Base-by-base conservation (phyloP, 805 yeast species). In the Lipomyces mesembrius region DNA sequence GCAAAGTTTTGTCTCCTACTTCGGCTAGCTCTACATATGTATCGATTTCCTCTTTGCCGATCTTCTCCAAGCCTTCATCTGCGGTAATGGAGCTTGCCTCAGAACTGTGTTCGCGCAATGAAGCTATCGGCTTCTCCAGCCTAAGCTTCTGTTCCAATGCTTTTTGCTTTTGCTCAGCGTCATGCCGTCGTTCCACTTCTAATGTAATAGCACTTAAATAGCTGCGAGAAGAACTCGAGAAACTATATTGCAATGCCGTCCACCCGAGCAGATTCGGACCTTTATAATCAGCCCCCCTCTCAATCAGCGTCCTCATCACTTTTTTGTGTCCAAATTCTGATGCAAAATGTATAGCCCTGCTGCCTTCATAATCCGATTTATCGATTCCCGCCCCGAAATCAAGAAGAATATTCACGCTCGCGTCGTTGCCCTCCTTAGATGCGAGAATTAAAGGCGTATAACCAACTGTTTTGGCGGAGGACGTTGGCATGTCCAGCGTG, bases 341-440 rank as follows among this genome's bases (percentile, higher is more conserved):
- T 0, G 97, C 96, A 61, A 89, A 80, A 77, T 94, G 98, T 54
- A 94, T 79, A 0, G 97, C 91, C 2, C 96, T 88, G 74, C 92
- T 90, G 0, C 95, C 96, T 17, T 84, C 84, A 9, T 81, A 79
- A 75, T 95, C 97, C 63, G 86, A 87, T 3, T 86, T 76, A 71
- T 89, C 87, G 57, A 92, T 81, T 73, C 91, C 89, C 2, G 96
- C 96, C 8, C 93, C 95, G 64, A 88, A 84, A 49, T 89, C 89
- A 3, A 91, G 78, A 25, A 92, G 78, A 54, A 90, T 77, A 68
- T 83, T 85, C 57, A 89, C 80, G 70, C 93, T 88, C 49, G 87
- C 88, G 65, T 83, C 83, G 75, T 82, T 85, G 62, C 91, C 90
- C 53, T 80, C 76, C 14, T 80, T 77, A 46, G 90, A 85, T 17